A percentile compares a stretch with the other conserved stretches of the same genome.
These are phyloP conservation scores for Peronosclerospora sorghi DNA, from an alignment of 352 stramenopile species.

Conservation along the genomic window DNA sequence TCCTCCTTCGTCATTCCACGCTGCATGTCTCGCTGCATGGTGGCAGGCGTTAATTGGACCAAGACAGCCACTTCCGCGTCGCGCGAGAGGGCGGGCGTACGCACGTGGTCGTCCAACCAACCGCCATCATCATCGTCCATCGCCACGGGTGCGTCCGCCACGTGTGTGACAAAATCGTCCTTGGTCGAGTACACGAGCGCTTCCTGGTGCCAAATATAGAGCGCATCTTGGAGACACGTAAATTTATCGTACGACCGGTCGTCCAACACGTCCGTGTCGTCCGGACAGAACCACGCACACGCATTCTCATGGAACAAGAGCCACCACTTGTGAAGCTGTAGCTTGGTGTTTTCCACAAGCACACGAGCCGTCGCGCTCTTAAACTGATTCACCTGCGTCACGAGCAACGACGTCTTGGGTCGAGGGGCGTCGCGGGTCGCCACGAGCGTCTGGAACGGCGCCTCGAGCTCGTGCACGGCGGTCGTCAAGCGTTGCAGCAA, in stretches of 20 bases:
- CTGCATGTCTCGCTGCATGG: slow-evolving; percentile 30
- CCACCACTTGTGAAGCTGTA: slow-evolving; percentile 73
- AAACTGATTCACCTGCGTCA: slow-evolving; percentile 46
- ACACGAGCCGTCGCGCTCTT: slow-evolving; percentile 37
- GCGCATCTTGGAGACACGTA: slow-evolving; percentile 65
- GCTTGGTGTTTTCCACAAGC: slow-evolving; percentile 43
- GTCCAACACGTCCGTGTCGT: slow-evolving; percentile 30
- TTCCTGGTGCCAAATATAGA: slow-evolving; percentile 61
- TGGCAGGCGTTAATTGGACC: slow-evolving; percentile 29
- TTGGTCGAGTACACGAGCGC: slow-evolving; percentile 49
- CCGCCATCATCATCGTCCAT: too few species aligned
- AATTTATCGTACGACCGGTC: slow-evolving; percentile 71
- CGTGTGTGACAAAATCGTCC: slow-evolving; percentile 25
- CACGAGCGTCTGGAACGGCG: slow-evolving; percentile 12
- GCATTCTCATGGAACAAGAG: slow-evolving; percentile 52
- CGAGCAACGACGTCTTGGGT: slow-evolving; percentile 13
- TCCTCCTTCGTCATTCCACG: slow-evolving; percentile 25
- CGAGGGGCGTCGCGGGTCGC: slow-evolving; percentile 13
- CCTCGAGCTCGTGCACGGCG: slow-evolving; percentile 18
- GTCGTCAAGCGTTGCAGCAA: slow-evolving; percentile 18
- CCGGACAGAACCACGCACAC: slow-evolving; percentile 51
- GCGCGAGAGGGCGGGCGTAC: too few species aligned
- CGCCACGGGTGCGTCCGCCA: too few species aligned
- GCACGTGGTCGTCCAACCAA: too few species aligned
- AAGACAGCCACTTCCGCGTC: slow-evolving; percentile 27